phyloP scores from a whole-genome alignment of 2,329 filamentous ascomycete genomes.

The Neonectria ditissima region DNA sequence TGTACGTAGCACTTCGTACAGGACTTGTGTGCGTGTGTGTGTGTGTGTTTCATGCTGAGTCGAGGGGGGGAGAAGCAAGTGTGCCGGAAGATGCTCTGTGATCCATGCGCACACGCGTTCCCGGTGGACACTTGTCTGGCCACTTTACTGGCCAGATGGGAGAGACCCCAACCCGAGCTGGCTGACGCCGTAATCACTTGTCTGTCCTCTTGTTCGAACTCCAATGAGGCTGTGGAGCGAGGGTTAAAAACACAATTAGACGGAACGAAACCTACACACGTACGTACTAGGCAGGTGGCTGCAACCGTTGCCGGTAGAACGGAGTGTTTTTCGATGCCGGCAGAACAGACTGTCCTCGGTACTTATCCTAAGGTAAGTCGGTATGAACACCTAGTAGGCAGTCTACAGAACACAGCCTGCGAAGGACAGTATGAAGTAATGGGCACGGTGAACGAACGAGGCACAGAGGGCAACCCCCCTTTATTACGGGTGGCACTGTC shows the following conservation, averaged over 20 bases:
- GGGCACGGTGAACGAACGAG: background rate
- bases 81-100: conserved; percentile 3
- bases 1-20: no score
- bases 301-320: background rate
- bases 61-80: conserved; percentile 1
- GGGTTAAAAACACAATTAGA: background rate
- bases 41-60: conserved; percentile 18
- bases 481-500: no score
- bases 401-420: background rate
- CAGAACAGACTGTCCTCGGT: background rate
- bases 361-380: no score
- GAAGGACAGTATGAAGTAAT: background rate
- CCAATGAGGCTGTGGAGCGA: background rate
- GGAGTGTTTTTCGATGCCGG: background rate
- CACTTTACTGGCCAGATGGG: background rate
- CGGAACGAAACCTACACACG: no score
- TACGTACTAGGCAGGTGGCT: no score
- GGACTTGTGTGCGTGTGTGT: no score
- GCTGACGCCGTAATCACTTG: background rate
- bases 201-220: background rate
- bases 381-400: no score
- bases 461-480: background rate
- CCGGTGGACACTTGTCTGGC: conserved; percentile 5
- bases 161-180: background rate
- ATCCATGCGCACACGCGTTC: conserved; percentile 8